A percentile compares a stretch with the other conserved stretches of the same genome.
Conservation (phyloP, 306 rosid species). For the Mimosa bimucronata region DNA sequence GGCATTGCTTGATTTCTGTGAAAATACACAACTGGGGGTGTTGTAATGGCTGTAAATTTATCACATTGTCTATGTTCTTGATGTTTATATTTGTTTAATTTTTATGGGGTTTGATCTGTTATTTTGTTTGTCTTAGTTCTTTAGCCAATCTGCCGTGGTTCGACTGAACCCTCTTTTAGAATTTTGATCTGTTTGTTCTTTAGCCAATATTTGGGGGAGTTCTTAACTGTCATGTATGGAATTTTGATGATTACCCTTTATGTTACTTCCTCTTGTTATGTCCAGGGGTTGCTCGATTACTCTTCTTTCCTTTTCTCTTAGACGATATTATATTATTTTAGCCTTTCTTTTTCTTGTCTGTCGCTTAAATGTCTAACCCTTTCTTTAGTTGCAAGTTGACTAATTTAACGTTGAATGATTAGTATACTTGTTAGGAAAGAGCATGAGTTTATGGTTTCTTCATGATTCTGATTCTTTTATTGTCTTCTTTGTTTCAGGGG, state of each 20-base stretch:
- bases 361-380: too few species aligned
- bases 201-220: neutral
- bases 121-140: neutral
- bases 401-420: too few species aligned
- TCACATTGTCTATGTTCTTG: neutral
- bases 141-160: neutral
- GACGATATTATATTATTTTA: neutral
- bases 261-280: neutral
- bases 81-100: neutral
- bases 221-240: neutral
- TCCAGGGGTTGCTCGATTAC: neutral
- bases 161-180: neutral
- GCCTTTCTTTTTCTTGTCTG: neutral
- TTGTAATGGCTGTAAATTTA: neutral
- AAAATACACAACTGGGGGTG: neutral
- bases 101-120: neutral
- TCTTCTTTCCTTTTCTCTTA: neutral
- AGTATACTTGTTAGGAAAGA: too few species aligned
- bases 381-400: too few species aligned
- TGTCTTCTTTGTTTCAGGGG: too few species aligned
- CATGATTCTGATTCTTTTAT: too few species aligned
- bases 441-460: too few species aligned
- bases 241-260: neutral
- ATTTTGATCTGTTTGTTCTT: neutral
- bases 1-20: constrained; percentile 10